Evolutionary conservation across 371 early-diverging fungal species (phyloP).

Genomic region (Dichotomocladium elegans): DNA sequence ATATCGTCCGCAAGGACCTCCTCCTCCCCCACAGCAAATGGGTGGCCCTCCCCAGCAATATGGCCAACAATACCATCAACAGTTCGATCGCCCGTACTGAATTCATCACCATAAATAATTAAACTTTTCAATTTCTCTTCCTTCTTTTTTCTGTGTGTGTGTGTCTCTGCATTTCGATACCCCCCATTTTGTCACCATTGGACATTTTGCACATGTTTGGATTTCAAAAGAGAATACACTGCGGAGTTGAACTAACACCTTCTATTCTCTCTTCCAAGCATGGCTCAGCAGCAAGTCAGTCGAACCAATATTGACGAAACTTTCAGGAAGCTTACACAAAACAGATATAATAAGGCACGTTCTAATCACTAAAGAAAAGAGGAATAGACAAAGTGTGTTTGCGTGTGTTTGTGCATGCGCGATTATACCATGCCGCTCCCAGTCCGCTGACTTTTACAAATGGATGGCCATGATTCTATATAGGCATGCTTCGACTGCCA

Average conservation of each 20-base stretch:
- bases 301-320: slow-evolving; percentile 54
- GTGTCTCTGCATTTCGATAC: too few relatives aligned
- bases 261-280: not conserved
- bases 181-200: too few relatives aligned
- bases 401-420: not conserved
- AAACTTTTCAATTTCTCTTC: not conserved
- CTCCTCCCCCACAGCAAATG: slow-evolving; percentile 10
- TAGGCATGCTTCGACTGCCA: slow-evolving; percentile 96
- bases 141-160: not conserved
- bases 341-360: slow-evolving; percentile 74
- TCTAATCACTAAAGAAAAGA: too few relatives aligned
- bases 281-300: slow-evolving; percentile 50
- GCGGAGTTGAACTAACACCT: too few relatives aligned
- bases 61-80: slow-evolving; percentile 19
- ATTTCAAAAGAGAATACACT: too few relatives aligned
- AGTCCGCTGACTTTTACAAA: not conserved
- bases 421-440: too few relatives aligned
- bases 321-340: slow-evolving; percentile 66
- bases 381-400: too few relatives aligned
- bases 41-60: slow-evolving; percentile 14
- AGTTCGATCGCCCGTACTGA: slow-evolving; percentile 12
- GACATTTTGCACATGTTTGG: too few relatives aligned
- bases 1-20: slow-evolving; percentile 7
- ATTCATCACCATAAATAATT: too few relatives aligned
- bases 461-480: not conserved